phyloP scores from a whole-genome alignment of 1,284 basidiomycete genomes.

The Sphagnurus paluster region DNA sequence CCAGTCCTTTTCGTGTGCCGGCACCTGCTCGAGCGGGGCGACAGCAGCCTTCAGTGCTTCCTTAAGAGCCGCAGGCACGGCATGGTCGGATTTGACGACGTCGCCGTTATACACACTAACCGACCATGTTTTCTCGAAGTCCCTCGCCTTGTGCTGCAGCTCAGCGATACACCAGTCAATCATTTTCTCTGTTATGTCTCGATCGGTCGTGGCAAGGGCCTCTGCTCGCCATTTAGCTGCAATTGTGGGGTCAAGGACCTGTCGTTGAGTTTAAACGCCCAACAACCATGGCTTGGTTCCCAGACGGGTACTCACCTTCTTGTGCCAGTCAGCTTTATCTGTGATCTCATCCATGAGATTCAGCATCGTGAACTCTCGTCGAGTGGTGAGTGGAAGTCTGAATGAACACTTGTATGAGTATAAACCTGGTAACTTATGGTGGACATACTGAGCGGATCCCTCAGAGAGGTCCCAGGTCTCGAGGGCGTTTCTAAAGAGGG shows the following conservation, averaged over 20 bases:
- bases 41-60: constrained; percentile 22
- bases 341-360: constrained; percentile 1
- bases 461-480: background rate
- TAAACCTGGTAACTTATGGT: background rate
- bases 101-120: constrained; percentile 23
- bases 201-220: constrained; percentile 1
- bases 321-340: constrained; percentile 1
- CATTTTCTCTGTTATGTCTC: constrained; percentile 22
- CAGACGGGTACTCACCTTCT: background rate
- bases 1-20: constrained; percentile 41
- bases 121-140: constrained; percentile 13
- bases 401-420: background rate
- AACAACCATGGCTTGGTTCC: background rate
- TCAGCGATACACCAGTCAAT: constrained; percentile 24
- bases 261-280: no score
- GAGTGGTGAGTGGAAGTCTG: background rate
- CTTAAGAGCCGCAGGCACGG: constrained; percentile 19
- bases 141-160: constrained; percentile 20
- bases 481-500: constrained; percentile 3
- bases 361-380: constrained; percentile 3
- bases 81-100: constrained; percentile 30
- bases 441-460: background rate
- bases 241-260: constrained; percentile 1
- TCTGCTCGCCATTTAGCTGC: constrained; percentile 1
- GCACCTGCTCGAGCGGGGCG: constrained; percentile 34